Evolutionary conservation across 495 filamentous ascomycete genomes (phyloP).

Genomic region (Apodospora peruviana): DNA sequence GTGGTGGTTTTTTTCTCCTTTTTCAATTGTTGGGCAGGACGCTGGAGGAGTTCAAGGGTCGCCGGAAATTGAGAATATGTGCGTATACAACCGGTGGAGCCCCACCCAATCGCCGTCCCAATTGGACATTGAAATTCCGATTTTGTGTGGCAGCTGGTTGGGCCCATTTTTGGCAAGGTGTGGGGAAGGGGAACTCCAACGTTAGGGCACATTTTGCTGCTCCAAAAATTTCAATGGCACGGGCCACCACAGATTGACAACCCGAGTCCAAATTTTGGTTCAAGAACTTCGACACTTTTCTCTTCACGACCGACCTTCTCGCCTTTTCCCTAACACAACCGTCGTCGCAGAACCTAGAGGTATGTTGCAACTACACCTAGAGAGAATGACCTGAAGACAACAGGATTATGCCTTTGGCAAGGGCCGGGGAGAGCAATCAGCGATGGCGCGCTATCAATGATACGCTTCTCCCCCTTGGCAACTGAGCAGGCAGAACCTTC

Average conservation of each 20-base stretch:
- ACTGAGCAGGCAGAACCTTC: conserved; percentile 92
- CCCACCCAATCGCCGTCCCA: conserved; percentile 11
- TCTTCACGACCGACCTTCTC: background rate
- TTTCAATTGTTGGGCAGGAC: background rate
- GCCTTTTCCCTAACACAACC: conserved; percentile 7
- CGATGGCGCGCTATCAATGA: conserved; percentile 35
- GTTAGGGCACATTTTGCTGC: background rate
- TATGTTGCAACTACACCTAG: conserved; percentile 26
- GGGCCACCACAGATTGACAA: conserved; percentile 21
- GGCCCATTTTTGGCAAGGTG: background rate
- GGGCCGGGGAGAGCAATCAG: conserved; percentile 49
- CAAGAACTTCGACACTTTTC: too few relatives aligned
- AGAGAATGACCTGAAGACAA: conserved; percentile 28
- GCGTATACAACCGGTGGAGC: conserved; percentile 13
- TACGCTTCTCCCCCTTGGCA: conserved; percentile 69
- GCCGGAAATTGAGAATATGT: conserved; percentile 20
- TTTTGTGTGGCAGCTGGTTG: conserved; percentile 15
- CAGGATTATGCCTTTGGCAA: conserved; percentile 36
- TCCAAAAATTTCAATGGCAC: conserved; percentile 8
- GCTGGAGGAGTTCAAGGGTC: conserved; percentile 2
- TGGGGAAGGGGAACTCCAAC: background rate
- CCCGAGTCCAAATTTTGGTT: too few relatives aligned
- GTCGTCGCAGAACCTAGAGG: conserved; percentile 24
- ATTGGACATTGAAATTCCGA: conserved; percentile 4
- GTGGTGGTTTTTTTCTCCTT: conserved; percentile 4